These are phyloP conservation scores for Thraustochytrium sp. DNA, from an alignment of 352 stramenopile species.

Conservation along the genomic window DNA sequence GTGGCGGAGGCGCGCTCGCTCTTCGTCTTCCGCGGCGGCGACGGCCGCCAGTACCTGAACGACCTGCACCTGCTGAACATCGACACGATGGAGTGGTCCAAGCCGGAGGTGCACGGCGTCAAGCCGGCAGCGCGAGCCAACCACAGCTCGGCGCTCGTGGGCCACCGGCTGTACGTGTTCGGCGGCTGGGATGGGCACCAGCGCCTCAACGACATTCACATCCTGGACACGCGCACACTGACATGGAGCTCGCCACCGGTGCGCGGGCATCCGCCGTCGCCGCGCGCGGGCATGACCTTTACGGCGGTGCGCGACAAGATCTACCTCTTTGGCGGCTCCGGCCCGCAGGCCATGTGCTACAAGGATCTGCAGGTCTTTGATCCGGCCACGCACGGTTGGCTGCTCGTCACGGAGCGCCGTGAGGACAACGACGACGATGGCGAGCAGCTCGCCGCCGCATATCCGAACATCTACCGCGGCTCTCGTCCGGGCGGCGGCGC, in stretches of 20 bases:
- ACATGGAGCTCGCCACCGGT: conserved; percentile 73
- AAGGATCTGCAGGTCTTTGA: conserved; percentile 91
- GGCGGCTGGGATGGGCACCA: conserved; percentile 85
- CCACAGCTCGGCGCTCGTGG: conserved; percentile 83
- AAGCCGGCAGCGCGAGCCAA: conserved; percentile 81
- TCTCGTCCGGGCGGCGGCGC: background rate
- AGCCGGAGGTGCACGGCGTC: conserved; percentile 65
- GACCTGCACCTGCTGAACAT: conserved; percentile 86
- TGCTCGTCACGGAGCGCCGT: background rate
- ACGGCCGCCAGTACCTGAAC: conserved; percentile 89
- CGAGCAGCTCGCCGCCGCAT: background rate
- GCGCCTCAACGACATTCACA: conserved; percentile 89
- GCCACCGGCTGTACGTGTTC: conserved; percentile 84
- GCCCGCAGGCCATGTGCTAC: conserved; percentile 85
- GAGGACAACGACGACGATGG: background rate
- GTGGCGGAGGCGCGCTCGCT: conserved; percentile 69
- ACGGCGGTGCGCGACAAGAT: conserved; percentile 77
- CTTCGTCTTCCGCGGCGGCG: conserved; percentile 85
- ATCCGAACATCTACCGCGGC: background rate
- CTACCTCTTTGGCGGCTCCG: conserved; percentile 88
- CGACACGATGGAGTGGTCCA: conserved; percentile 74
- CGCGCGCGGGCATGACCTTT: conserved; percentile 79
- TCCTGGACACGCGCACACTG: conserved; percentile 78
- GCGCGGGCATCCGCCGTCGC: conserved; percentile 48
- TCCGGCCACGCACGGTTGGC: conserved; percentile 9